These are phyloP conservation scores for Chaetomium cochliodes DNA, from an alignment of 495 filamentous ascomycete genomes.

Conservation along the genomic window DNA sequence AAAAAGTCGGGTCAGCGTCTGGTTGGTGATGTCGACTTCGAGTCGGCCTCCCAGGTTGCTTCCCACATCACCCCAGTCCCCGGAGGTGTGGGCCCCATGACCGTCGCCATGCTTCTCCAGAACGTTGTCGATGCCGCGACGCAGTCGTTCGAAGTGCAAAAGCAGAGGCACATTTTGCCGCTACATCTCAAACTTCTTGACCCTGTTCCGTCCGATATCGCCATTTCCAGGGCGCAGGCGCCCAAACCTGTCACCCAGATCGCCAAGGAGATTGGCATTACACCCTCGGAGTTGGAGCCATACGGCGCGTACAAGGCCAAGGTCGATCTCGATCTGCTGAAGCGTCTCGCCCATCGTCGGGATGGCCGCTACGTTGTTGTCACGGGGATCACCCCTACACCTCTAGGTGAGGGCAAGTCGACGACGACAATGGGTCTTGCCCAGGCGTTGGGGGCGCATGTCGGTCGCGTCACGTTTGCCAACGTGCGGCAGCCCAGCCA, in stretches of 20 bases:
- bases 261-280: constrained; percentile 85
- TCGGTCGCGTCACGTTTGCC: constrained; percentile 84
- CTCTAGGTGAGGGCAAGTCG: constrained; percentile 97
- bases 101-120: constrained; percentile 92
- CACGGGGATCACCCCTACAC: constrained; percentile 93
- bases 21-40: constrained; percentile 95
- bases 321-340: constrained; percentile 75
- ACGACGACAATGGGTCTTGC: constrained; percentile 96
- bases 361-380: constrained; percentile 91
- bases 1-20: constrained; percentile 91
- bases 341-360: constrained; percentile 79
- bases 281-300: constrained; percentile 80
- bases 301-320: constrained; percentile 96
- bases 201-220: constrained; percentile 92
- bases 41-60: constrained; percentile 78
- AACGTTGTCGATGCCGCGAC: constrained; percentile 87
- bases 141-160: constrained; percentile 76
- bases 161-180: constrained; percentile 69
- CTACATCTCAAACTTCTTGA: constrained; percentile 70
- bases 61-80: constrained; percentile 97
- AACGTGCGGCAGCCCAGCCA: constrained; percentile 97
- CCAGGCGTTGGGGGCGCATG: constrained; percentile 88
- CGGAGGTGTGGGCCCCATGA: constrained; percentile 97
- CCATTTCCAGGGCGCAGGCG: constrained; percentile 80
- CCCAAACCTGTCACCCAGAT: constrained; percentile 85